Conservation (phyloP, 2,329 filamentous ascomycete genomes). For the Zymoseptoria passerinii region DNA sequence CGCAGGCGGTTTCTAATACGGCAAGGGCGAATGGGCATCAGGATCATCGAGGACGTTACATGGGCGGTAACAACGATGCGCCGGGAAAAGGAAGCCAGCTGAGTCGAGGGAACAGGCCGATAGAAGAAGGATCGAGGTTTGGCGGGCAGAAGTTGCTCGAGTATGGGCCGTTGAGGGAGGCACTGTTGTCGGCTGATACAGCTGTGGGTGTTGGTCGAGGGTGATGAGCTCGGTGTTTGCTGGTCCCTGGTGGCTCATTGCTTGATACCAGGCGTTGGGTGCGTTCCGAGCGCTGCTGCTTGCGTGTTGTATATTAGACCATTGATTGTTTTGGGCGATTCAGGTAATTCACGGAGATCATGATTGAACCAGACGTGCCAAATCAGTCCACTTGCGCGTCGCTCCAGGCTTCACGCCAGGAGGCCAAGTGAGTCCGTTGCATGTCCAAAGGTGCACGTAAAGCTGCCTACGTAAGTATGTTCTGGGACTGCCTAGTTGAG, state of each 20-base stretch:
- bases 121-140: neutral
- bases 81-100: neutral
- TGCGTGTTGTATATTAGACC: too few species aligned
- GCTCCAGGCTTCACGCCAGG: too few species aligned
- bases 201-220: neutral
- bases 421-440: too few species aligned
- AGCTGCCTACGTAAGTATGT: too few species aligned
- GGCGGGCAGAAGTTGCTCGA: neutral
- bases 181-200: neutral
- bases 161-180: neutral
- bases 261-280: neutral
- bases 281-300: neutral
- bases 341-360: too few species aligned
- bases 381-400: too few species aligned
- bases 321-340: too few species aligned
- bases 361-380: too few species aligned
- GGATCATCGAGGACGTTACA: conserved; percentile 16
- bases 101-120: neutral
- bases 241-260: neutral
- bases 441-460: too few species aligned
- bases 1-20: conserved; percentile 16
- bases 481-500: too few species aligned
- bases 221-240: neutral
- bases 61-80: conserved; percentile 1
- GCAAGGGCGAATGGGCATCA: conserved; percentile 15